phyloP scores from a whole-genome alignment of 1,139 yeast species.

The Magnusiomyces tetraspermus region DNA sequence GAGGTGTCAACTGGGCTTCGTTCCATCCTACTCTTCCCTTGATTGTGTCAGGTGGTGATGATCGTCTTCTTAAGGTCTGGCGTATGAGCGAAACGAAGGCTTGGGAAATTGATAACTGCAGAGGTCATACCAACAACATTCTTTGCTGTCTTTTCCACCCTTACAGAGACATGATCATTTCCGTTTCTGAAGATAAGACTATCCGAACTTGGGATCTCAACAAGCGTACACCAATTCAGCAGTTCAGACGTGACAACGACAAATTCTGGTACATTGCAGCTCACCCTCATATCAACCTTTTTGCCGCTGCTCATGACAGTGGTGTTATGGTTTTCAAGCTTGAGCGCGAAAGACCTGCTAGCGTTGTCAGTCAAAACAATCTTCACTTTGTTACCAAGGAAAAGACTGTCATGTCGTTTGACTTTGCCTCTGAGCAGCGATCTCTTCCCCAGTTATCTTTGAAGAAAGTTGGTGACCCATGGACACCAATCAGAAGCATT shows the following conservation, averaged over 20 bases:
- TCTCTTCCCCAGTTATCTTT: constrained; percentile 73
- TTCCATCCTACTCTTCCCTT: constrained; percentile 96
- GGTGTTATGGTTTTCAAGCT: constrained; percentile 98
- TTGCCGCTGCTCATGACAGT: constrained; percentile 94
- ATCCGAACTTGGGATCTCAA: constrained; percentile 95
- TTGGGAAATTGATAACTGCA: constrained; percentile 97
- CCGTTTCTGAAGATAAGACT: constrained; percentile 96
- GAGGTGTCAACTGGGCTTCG: constrained; percentile 97
- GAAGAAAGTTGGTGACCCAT: constrained; percentile 74
- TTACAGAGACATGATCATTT: constrained; percentile 79
- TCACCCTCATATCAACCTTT: constrained; percentile 83
- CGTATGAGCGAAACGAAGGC: constrained; percentile 97
- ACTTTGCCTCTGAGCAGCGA: constrained; percentile 47
- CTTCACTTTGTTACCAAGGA: constrained; percentile 72
- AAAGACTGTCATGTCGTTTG: constrained; percentile 75
- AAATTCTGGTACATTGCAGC: constrained; percentile 89
- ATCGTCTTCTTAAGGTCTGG: constrained; percentile 91
- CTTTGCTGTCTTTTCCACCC: constrained; percentile 90
- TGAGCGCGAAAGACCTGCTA: constrained; percentile 96
- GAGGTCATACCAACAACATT: constrained; percentile 94
- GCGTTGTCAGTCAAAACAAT: constrained; percentile 57
- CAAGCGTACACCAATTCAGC: constrained; percentile 87
- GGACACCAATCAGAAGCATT: constrained; percentile 77
- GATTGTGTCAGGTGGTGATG: constrained; percentile 95
- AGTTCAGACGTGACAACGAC: constrained; percentile 88